phyloP scores from a whole-genome alignment of 2,329 filamentous ascomycete genomes.

The Periconia digitata region DNA sequence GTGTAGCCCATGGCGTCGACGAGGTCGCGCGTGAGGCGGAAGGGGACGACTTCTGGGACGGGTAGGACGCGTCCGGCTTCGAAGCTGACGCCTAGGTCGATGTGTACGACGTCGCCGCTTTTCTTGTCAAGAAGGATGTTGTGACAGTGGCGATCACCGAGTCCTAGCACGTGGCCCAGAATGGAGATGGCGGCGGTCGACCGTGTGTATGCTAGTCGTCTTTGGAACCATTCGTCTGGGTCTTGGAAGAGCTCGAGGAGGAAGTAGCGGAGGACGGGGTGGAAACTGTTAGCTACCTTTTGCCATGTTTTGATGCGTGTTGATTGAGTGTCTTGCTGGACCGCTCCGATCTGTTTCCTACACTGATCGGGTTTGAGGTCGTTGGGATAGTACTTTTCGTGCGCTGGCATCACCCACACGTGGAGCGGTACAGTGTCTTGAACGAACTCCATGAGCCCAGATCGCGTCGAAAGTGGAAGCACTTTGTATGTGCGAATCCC shows the following conservation, averaged over 20 bases:
- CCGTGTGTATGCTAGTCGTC: conserved; percentile 85
- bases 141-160: conserved; percentile 93
- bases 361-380: conserved; percentile 77
- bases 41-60: conserved; percentile 93
- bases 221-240: conserved; percentile 94
- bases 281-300: conserved; percentile 77
- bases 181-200: conserved; percentile 95
- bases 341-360: conserved; percentile 75
- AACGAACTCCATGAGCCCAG: conserved; percentile 96
- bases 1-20: conserved; percentile 97
- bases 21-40: conserved; percentile 89
- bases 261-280: conserved; percentile 94
- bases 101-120: conserved; percentile 93
- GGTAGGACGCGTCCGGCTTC: conserved; percentile 95
- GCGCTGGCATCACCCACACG: conserved; percentile 88
- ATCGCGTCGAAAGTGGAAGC: conserved; percentile 77
- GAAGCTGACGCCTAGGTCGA: conserved; percentile 95
- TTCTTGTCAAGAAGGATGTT: conserved; percentile 92
- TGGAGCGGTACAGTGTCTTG: conserved; percentile 89
- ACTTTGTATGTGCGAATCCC: conserved; percentile 98
- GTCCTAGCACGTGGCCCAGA: conserved; percentile 85
- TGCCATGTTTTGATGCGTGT: conserved; percentile 74
- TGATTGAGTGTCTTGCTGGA: conserved; percentile 69
- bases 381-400: conserved; percentile 81
- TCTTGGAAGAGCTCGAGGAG: conserved; percentile 94